Base-by-base conservation (phyloP, 1,284 basidiomycete species). In the Cryptococcus sp. region DNA sequence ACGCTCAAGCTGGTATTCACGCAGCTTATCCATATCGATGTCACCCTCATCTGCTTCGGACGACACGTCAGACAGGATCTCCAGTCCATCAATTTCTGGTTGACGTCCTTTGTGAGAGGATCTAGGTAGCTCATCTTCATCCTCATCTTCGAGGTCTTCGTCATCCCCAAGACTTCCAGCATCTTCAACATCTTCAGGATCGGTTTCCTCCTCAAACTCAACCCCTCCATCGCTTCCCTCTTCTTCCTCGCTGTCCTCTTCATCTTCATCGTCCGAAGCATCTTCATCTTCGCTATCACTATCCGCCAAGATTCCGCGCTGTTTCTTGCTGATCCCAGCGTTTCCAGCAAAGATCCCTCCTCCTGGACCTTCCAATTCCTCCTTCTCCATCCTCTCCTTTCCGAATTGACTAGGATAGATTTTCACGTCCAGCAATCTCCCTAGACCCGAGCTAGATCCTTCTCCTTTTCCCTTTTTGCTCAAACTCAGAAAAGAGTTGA, bases 371-470 rank as follows among this genome's bases (percentile, higher is more conserved):
- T 96, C 87, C 55, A 78, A 80, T 66, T 97, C 91, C 74, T 98
- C 96, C 46, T 80, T 80, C 44, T 82, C 85, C 82, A 98, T 84
- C 41, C 91, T 80, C 71, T 86, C 84, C 69, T 88, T 90, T 5
- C 96, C 96, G 72, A 98, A 98, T 64, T 93, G 83, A 61, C 88
- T 92, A 7, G 91, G 91, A 70, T 94, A 98, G 23, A 98, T 83
- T 34, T 84, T 82, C 7, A 96, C 87, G 59, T 79, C 83, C 24
- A 87, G 69, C 9, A 96, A 79, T 53, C 78, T 83, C 1, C 90
- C 89, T 63, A 46, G 25, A 24, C 41, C 65, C 59, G 25, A 44
- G 19, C 14, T 45, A 36, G 45, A 47, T 18, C 50, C 51, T 53
- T 67, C 70, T 28, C 59, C 63, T 18, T 54, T 48, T 40, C 25